Evolutionary conservation across 352 stramenopile species (phyloP).

Genomic region (Globisporangium heterothallicum): DNA sequence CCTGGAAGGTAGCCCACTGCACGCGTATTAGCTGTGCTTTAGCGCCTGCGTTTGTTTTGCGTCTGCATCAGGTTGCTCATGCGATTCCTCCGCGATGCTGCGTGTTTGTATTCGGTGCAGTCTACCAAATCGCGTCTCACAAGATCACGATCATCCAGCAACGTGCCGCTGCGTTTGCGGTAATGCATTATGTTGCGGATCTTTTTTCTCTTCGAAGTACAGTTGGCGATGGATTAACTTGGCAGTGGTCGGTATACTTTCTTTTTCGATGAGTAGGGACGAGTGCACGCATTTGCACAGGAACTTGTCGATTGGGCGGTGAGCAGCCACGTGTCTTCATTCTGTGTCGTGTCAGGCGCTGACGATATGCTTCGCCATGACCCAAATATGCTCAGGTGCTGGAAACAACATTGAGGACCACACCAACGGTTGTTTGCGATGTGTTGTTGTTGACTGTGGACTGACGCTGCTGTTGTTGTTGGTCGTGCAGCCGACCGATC

Average conservation of each 20-base stretch:
- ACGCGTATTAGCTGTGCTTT: too few species aligned
- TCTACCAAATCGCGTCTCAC: conserved; percentile 54
- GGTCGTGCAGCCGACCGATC: conserved; percentile 38
- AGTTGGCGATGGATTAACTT: too few species aligned
- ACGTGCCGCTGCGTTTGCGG: conserved; percentile 42
- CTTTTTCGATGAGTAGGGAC: conserved; percentile 33
- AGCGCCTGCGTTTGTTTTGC: neutral
- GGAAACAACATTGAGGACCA: too few species aligned
- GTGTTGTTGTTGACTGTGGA: too few species aligned
- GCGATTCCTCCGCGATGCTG: conserved; percentile 5
- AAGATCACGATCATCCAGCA: conserved; percentile 78
- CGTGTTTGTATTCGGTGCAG: conserved; percentile 19
- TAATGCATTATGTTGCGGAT: too few species aligned
- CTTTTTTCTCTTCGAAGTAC: too few species aligned
- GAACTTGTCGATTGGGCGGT: conserved; percentile 59
- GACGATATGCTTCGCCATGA: conserved; percentile 84
- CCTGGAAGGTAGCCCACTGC: conserved; percentile 66
- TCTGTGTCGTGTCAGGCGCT: conserved; percentile 56
- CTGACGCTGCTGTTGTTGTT: neutral
- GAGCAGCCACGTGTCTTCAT: conserved; percentile 29
- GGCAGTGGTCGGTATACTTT: too few species aligned
- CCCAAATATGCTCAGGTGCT: conserved; percentile 57
- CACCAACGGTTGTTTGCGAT: too few species aligned
- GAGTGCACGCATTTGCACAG: conserved; percentile 34
- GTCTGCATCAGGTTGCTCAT: too few species aligned